These are phyloP conservation scores for Polychytrium aggregatum DNA, from an alignment of 192 early-diverging fungal genomes.

Conservation along the genomic window DNA sequence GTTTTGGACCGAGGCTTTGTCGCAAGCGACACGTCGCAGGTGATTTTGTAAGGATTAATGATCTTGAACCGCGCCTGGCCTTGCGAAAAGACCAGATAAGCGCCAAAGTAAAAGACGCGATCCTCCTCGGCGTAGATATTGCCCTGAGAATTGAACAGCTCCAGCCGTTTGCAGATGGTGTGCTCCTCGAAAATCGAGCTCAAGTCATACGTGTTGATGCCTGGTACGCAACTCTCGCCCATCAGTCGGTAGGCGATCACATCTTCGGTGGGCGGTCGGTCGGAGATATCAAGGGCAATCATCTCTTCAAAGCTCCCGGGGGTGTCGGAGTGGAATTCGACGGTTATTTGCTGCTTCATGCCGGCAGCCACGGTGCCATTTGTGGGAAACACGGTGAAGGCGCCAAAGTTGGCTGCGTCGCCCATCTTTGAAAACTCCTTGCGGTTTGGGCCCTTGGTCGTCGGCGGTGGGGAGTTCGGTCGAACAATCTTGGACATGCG, in stretches of 20 bases:
- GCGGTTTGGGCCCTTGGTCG: slow-evolving; percentile 18
- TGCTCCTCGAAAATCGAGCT: slow-evolving; percentile 53
- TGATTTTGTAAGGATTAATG: slow-evolving; percentile 49
- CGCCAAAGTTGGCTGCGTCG: slow-evolving; percentile 44
- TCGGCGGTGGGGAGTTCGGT: slow-evolving; percentile 24
- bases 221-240: slow-evolving; percentile 48
- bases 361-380: slow-evolving; percentile 34
- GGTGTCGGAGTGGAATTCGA: slow-evolving; percentile 49
- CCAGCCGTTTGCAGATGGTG: slow-evolving; percentile 43
- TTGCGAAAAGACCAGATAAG: slow-evolving; percentile 43
- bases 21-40: slow-evolving; percentile 38
- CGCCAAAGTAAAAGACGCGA: slow-evolving; percentile 45
- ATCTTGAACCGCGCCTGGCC: slow-evolving; percentile 46
- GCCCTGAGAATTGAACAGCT: slow-evolving; percentile 35
- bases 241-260: slow-evolving; percentile 40
- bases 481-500: slow-evolving; percentile 23
- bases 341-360: slow-evolving; percentile 41
- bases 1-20: slow-evolving; percentile 36
- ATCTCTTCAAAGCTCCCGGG: slow-evolving; percentile 48
- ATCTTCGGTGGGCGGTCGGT: slow-evolving; percentile 38
- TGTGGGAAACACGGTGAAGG: slow-evolving; percentile 46
- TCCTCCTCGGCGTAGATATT: slow-evolving; percentile 57
- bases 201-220: slow-evolving; percentile 47
- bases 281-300: slow-evolving; percentile 44
- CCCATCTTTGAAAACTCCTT: slow-evolving; percentile 41